Conservation (phyloP, 2,329 filamentous ascomycete genomes). For the Cercospora sesami region DNA sequence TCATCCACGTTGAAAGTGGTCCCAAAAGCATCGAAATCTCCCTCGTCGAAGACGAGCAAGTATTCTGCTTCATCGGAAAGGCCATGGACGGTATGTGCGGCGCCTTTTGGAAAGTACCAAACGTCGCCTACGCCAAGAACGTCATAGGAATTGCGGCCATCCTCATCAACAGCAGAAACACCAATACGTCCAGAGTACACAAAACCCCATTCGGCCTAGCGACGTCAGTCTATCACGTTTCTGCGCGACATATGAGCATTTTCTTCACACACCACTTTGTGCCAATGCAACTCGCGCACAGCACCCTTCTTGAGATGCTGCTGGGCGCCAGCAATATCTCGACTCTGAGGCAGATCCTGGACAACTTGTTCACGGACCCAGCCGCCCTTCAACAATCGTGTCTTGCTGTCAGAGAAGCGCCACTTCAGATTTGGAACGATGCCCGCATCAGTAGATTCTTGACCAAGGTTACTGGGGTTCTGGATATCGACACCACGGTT, state of each 20-base stretch:
- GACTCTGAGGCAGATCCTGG: slow-evolving; percentile 61
- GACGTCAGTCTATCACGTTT: neutral
- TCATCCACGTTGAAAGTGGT: slow-evolving; percentile 68
- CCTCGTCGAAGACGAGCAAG: slow-evolving; percentile 42
- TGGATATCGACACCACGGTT: neutral
- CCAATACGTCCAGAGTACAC: slow-evolving; percentile 57
- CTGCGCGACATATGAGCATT: neutral
- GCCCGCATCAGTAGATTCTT: neutral
- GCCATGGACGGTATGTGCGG: slow-evolving; percentile 64
- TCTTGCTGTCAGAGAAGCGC: neutral
- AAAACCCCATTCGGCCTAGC: slow-evolving; percentile 50
- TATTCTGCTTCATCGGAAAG: slow-evolving; percentile 68
- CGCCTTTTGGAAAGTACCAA: slow-evolving; percentile 27
- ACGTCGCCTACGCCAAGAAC: slow-evolving; percentile 45
- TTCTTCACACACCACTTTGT: slow-evolving; percentile 47
- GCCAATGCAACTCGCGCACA: slow-evolving; percentile 65
- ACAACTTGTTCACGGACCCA: neutral
- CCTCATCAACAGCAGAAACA: slow-evolving; percentile 54
- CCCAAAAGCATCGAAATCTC: slow-evolving; percentile 60
- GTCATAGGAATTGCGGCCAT: slow-evolving; percentile 52
- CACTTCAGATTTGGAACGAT: neutral
- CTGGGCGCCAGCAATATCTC: slow-evolving; percentile 67
- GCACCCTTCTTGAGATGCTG: slow-evolving; percentile 68
- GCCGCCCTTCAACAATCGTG: neutral
- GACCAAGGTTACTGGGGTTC: neutral